Evolutionary conservation across 2,329 filamentous ascomycete genomes (phyloP), one percentile per base, ranked within the genome.

Genomic region (Phialophora tarda): DNA sequence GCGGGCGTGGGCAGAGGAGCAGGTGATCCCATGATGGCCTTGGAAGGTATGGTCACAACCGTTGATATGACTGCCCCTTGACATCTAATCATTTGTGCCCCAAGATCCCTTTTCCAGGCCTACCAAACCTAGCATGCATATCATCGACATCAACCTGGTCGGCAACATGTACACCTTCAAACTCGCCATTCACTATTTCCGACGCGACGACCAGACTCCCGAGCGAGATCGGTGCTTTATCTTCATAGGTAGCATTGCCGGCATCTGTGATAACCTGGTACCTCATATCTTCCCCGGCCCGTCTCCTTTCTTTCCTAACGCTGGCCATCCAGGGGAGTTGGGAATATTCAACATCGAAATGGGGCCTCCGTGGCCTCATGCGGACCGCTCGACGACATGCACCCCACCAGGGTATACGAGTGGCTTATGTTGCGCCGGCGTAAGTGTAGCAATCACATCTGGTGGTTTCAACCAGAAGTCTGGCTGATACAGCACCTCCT

Each of bases 101-200:
- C 28, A 28, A 0, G 70, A 80, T 26, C 73, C 83, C 2, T 78
- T 76, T 21, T 81, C 81, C 17, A 73, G 82, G 4, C 71, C 63
- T 21, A 67, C 65, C 5, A 60, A 67, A 51, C 65, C 65, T 26
- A 67, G 65, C 58, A 56, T 60, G 23, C 63, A 65, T 38, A 65
- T 65, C 58, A 65, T 65, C 59, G 63, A 80, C 14, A 67, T 67
- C 47, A 67, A 67, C 32, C 61, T 67, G 47, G 30, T 63, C 26
- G 65, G 59, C 3, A 79, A 77, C 0, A 66, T 81, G 10, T 83
- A 82, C 71, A 83, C 82, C 0, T 77, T 78, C 64, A 83, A 82
- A 66, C 74, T 83, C 0, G 82, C 81, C 0, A 74, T 82, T 8
- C 80, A 83, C 67, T 82, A 82, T 65, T 83, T 83, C 70, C 72